Evolutionary conservation across 83 land plant genomes (phyloP).

Genomic region (Diphasiastrum complanatum): DNA sequence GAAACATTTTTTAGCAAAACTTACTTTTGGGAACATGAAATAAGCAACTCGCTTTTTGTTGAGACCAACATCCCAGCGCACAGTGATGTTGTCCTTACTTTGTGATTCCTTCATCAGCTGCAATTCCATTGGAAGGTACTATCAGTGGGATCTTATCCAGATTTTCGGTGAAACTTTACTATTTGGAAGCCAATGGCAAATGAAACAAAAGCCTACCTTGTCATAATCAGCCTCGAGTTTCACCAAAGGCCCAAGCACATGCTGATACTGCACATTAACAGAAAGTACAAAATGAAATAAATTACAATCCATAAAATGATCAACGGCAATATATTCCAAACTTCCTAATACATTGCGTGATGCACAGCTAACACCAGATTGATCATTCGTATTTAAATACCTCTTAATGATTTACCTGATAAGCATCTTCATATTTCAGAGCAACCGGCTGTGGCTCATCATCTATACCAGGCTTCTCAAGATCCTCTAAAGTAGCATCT

Average conservation of each 20-base stretch:
- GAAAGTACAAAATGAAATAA: slow-evolving; percentile 8
- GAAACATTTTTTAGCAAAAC: not conserved
- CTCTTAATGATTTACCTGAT: slow-evolving; percentile 55
- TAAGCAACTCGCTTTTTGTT: slow-evolving; percentile 98
- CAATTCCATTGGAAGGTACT: slow-evolving; percentile 7
- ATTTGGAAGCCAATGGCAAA: not conserved
- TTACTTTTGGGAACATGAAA: slow-evolving; percentile 96
- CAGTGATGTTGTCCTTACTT: slow-evolving; percentile 89
- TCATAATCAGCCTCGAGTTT: slow-evolving; percentile 99
- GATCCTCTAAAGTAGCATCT: slow-evolving; percentile 91
- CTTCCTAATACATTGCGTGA: too few relatives aligned
- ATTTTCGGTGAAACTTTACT: not conserved
- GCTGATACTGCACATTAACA: slow-evolving; percentile 70
- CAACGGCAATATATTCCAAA: not conserved
- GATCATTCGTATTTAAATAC: too few relatives aligned
- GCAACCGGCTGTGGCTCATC: slow-evolving; percentile 96
- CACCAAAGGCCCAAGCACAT: slow-evolving; percentile 94
- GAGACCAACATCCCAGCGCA: slow-evolving; percentile 98
- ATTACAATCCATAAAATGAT: not conserved
- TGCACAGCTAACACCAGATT: too few relatives aligned
- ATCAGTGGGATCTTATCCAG: not conserved
- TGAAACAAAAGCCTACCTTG: slow-evolving; percentile 43
- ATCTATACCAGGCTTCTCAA: slow-evolving; percentile 99
- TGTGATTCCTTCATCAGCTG: slow-evolving; percentile 99
- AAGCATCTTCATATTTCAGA: slow-evolving; percentile 96